These are phyloP conservation scores for Sugiyamaella novakii DNA, from an alignment of 1,139 yeast species.

Conservation along the genomic window DNA sequence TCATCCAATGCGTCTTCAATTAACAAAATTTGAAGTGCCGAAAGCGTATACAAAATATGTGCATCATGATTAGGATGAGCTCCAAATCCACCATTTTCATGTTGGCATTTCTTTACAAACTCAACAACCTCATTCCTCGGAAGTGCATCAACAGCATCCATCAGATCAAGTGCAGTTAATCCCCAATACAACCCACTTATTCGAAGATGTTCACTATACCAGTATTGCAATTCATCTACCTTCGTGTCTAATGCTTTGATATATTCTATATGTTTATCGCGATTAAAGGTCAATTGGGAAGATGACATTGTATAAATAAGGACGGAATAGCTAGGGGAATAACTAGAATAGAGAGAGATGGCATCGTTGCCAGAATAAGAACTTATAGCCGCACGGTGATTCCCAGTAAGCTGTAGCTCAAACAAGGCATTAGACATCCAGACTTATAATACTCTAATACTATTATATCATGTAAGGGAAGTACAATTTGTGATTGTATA, in stretches of 20 bases:
- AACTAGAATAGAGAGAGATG: no score
- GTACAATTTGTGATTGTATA: no score
- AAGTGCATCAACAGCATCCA: constrained; percentile 61
- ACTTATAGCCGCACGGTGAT: no score
- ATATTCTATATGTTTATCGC: constrained; percentile 56
- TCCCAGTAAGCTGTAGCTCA: no score
- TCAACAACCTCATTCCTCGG: constrained; percentile 60
- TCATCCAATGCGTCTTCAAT: constrained; percentile 62
- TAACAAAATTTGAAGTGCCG: constrained; percentile 78
- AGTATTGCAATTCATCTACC: constrained; percentile 68
- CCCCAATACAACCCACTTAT: constrained; percentile 97
- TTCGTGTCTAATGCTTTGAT: constrained; percentile 53
- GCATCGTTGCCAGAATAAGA: no score
- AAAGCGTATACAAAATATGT: constrained; percentile 82
- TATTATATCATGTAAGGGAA: no score
- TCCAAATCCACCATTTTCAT: constrained; percentile 75
- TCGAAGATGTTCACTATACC: constrained; percentile 88
- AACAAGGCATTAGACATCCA: no score
- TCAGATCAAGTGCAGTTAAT: constrained; percentile 66
- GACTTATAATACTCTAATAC: no score
- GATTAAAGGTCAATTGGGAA: background rate
- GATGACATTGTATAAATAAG: constrained; percentile 6
- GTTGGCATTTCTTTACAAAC: constrained; percentile 70
- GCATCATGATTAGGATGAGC: constrained; percentile 89
- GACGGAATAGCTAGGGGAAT: no score